phyloP scores from a whole-genome alignment of 129 eudicot genomes.

The Rutidosis leptorrhynchoides region DNA sequence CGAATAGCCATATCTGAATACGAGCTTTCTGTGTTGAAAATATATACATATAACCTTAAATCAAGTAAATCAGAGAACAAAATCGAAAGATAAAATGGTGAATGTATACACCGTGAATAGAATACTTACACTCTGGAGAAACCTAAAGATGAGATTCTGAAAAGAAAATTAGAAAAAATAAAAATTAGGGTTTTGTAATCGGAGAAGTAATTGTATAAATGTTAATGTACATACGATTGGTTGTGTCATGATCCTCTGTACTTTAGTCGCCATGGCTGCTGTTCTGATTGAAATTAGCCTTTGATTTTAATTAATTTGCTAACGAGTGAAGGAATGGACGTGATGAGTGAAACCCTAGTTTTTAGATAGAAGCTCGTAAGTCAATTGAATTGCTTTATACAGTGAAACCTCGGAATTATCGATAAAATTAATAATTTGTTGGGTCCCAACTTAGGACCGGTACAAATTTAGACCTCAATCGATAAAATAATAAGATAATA shows the following conservation, averaged over 20 bases:
- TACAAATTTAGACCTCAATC: too few species aligned
- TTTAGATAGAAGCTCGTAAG: too few species aligned
- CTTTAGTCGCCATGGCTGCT: slow-evolving; percentile 82
- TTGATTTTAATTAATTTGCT: too few species aligned
- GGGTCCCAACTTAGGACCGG: too few species aligned
- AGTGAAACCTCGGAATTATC: too few species aligned
- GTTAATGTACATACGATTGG: slow-evolving; percentile 48
- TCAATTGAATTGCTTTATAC: too few species aligned
- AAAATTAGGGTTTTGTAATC: neutral
- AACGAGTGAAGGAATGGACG: too few species aligned
- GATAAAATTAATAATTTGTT: too few species aligned
- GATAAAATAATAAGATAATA: too few species aligned
- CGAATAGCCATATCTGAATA: slow-evolving; percentile 79
- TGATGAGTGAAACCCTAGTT: too few species aligned
- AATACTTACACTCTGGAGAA: slow-evolving; percentile 68
- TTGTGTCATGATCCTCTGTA: slow-evolving; percentile 88
- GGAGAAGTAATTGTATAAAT: neutral
- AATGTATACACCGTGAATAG: too few species aligned
- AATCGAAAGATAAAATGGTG: neutral
- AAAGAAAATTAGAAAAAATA: neutral
- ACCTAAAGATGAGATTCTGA: slow-evolving; percentile 80
- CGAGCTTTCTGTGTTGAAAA: slow-evolving; percentile 59
- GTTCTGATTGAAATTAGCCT: neutral
- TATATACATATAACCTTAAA: neutral
- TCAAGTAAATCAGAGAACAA: neutral